Evolutionary conservation across 352 stramenopile genomes (phyloP).

Genomic region (Phytophthora capsici): DNA sequence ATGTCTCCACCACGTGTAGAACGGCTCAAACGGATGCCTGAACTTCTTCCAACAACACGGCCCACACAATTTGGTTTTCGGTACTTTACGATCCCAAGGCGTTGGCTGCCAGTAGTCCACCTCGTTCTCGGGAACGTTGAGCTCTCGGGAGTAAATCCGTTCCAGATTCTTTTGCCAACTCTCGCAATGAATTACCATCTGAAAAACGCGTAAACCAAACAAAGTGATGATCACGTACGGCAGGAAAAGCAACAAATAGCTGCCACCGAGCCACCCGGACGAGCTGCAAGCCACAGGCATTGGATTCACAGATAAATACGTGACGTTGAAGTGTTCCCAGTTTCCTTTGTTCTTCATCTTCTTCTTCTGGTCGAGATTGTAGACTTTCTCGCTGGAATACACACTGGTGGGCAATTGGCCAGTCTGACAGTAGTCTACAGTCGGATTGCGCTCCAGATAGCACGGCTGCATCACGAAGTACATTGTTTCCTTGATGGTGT

Average conservation of each 20-base stretch:
- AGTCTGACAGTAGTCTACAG: slow-evolving; percentile 46
- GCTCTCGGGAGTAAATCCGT: slow-evolving; percentile 61
- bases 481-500: slow-evolving; percentile 55
- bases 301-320: slow-evolving; percentile 61
- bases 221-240: slow-evolving; percentile 59
- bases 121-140: slow-evolving; percentile 61
- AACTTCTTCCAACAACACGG: slow-evolving; percentile 78
- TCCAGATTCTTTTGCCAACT: slow-evolving; percentile 69
- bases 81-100: slow-evolving; percentile 75
- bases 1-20: slow-evolving; percentile 80
- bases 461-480: slow-evolving; percentile 73
- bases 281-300: slow-evolving; percentile 61
- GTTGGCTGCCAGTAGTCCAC: slow-evolving; percentile 78
- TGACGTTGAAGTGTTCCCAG: slow-evolving; percentile 32
- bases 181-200: slow-evolving; percentile 64
- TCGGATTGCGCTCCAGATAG: slow-evolving; percentile 37
- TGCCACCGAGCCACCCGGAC: slow-evolving; percentile 52
- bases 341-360: slow-evolving; percentile 30
- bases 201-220: slow-evolving; percentile 66
- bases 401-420: slow-evolving; percentile 47
- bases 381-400: slow-evolving; percentile 50
- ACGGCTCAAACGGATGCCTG: slow-evolving; percentile 61
- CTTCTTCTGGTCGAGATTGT: slow-evolving; percentile 43
- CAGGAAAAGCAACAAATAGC: slow-evolving; percentile 65
- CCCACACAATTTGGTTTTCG: slow-evolving; percentile 63